Conservation (phyloP, 495 filamentous ascomycete species). For the Penicillium ochrochloron region DNA sequence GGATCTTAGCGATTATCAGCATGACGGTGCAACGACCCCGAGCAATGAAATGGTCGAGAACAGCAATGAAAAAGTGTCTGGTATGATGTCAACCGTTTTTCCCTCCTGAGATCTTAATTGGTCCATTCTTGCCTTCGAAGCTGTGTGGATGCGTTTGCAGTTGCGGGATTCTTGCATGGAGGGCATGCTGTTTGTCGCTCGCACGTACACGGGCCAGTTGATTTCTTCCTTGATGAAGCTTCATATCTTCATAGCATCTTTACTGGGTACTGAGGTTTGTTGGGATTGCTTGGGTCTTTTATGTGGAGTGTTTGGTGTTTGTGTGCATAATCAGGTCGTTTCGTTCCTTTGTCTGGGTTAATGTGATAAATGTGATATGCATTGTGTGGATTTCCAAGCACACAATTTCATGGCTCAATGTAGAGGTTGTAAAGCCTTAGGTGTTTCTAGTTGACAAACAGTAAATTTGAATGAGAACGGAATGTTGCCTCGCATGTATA, state of each 20-base stretch:
- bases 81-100: conserved; percentile 24
- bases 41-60: conserved; percentile 25
- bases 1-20: conserved; percentile 32
- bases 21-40: conserved; percentile 19
- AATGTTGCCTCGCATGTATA: neutral
- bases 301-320: neutral
- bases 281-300: neutral
- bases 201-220: neutral
- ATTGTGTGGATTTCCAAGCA: neutral
- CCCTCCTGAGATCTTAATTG: neutral
- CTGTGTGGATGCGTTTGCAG: neutral
- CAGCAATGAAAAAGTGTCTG: conserved; percentile 26
- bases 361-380: neutral
- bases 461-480: neutral
- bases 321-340: neutral
- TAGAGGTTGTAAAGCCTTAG: neutral
- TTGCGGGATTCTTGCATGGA: neutral
- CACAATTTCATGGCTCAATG: neutral
- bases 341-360: neutral
- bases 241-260: neutral
- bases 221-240: neutral
- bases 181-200: neutral
- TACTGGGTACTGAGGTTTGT: neutral
- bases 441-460: neutral
- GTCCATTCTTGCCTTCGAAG: neutral